Evolutionary conservation across 306 rosid species (phyloP).

Genomic region (apple (Malus domestica)): ASM211411v1 NC_041796.1:5158501-5159000

Average conservation of each 20-base stretch:
- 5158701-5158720: conserved; percentile 92
- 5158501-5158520: neutral
- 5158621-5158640: conserved; percentile 85
- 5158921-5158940: conserved; percentile 7
- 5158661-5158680: conserved; percentile 96
- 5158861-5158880: conserved; percentile 85
- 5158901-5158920: conserved; percentile 3
- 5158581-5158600: conserved; percentile 2
- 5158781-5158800: neutral
- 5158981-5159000: conserved; percentile 83
- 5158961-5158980: conserved; percentile 92
- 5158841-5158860: conserved; percentile 97
- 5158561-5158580: neutral
- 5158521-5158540: neutral
- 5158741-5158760: neutral
- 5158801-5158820: conserved; percentile 94
- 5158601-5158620: conserved; percentile 19
- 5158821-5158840: conserved; percentile 94
- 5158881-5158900: conserved; percentile 1
- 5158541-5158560: neutral
- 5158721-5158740: conserved; percentile 55
- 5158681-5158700: conserved; percentile 86
- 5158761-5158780: neutral
- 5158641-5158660: conserved; percentile 89
- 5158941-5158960: conserved; percentile 24